phyloP scores from a whole-genome alignment of 2,329 filamentous ascomycete species.

The Hymenoscyphus linearis region DNA sequence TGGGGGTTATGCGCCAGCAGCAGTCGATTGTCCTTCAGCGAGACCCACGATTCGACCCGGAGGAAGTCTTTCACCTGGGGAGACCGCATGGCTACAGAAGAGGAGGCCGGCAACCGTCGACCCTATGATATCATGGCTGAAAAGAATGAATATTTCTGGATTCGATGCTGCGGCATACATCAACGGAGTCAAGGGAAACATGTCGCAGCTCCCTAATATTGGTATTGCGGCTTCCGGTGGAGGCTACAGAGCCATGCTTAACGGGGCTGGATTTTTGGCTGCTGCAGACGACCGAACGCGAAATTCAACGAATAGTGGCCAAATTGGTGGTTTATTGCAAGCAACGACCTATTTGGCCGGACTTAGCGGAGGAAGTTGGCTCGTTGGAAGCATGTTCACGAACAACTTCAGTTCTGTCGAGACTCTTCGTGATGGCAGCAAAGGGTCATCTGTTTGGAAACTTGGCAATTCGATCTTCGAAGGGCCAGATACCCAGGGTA shows the following conservation, averaged over 20 bases:
- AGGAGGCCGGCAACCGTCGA: conserved; percentile 68
- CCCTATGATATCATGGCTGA: conserved; percentile 70
- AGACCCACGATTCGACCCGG: conserved; percentile 65
- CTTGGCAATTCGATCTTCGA: conserved; percentile 57
- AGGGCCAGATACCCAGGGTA: conserved; percentile 45
- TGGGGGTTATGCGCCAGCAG: conserved; percentile 66
- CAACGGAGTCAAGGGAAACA: conserved; percentile 49
- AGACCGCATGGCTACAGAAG: conserved; percentile 67
- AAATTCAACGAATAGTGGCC: conserved; percentile 55
- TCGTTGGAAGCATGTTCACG: conserved; percentile 72
- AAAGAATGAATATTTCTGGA: conserved; percentile 64
- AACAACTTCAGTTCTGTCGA: conserved; percentile 72
- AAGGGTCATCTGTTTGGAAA: conserved; percentile 50
- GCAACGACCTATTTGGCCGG: conserved; percentile 75
- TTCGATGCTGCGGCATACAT: conserved; percentile 77
- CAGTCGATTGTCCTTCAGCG: conserved; percentile 63
- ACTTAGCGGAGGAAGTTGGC: conserved; percentile 78
- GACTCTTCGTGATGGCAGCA: conserved; percentile 43
- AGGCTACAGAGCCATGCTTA: conserved; percentile 81
- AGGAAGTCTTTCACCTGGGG: conserved; percentile 56
- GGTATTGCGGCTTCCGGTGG: conserved; percentile 77
- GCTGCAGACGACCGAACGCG: conserved; percentile 72
- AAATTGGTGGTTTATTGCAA: conserved; percentile 77
- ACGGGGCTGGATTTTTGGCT: conserved; percentile 71
- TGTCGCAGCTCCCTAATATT: conserved; percentile 58